Base-by-base conservation (phyloP, 1,284 basidiomycete species). In the Thecaphora thlaspeos region DNA sequence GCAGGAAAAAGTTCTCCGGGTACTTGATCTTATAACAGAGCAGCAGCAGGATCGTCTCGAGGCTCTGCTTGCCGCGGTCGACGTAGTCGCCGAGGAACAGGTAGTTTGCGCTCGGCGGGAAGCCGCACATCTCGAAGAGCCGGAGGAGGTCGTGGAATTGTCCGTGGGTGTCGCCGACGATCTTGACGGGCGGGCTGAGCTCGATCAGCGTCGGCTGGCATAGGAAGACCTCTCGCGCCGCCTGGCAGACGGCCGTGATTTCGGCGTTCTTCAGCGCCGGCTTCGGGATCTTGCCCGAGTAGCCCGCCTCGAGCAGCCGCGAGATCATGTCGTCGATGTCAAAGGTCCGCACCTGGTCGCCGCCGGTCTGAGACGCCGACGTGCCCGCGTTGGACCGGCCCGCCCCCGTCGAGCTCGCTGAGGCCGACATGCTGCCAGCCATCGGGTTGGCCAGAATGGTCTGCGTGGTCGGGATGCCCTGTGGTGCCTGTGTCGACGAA, bases 241-340 rank as follows among this genome's bases (percentile, higher is more conserved):
- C 91, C 78, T 90, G 90, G 82, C 91, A 94, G 65, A 94, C 83
- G 79, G 90, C 90, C 80, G 91, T 92, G 84, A 94, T 94, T 82
- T 94, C 91, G 81, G 91, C 91, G 80, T 94, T 91, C 80, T 90
- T 88, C 53, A 94, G 83, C 76, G 96, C 86, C 22, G 90, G 90
- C 81, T 97, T 98, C 82, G 88, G 91, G 71, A 97, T 89, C 83
- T 98, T 98, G 79, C 92, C 92, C 17, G 90, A 90, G 79, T 98
- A 99, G 5, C 95, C 95, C 2, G 96, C 91, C 71, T 98, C 94
- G 68, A 99, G 83, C 47, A 99, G 84, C 44, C 94, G 86, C 75
- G 89, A 87, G 75, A 99, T 98, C 90, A 98, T 97, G 79, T 96
- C 94, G 81, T 98, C 95, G 58, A 98, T 88, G 79, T 99, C 95